Conservation (phyloP, 1,284 basidiomycete species). For the Moesziomyces sp. region DNA sequence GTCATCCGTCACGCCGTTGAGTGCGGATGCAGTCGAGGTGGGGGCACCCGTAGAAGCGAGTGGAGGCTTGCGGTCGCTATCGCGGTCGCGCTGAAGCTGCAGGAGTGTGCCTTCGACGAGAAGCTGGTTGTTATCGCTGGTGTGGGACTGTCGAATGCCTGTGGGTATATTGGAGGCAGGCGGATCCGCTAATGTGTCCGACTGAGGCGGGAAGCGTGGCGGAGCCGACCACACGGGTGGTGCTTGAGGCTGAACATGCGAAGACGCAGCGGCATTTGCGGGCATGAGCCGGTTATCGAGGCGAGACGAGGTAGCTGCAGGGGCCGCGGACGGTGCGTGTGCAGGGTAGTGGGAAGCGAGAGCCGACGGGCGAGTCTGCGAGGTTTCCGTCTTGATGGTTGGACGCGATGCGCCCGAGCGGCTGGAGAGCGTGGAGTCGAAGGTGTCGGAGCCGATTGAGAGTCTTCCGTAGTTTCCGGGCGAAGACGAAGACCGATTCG, state of each 20-base stretch:
- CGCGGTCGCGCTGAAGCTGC: slow-evolving; percentile 26
- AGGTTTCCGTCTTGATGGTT: not conserved
- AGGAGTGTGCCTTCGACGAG: slow-evolving; percentile 26
- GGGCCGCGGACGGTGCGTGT: not conserved
- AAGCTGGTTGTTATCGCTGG: slow-evolving; percentile 20
- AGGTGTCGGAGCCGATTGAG: slow-evolving; percentile 18
- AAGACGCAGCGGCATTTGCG: not conserved
- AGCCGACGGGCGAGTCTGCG: slow-evolving; percentile 11
- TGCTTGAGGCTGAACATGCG: no score
- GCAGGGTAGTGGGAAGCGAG: not conserved
- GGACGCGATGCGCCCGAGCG: slow-evolving; percentile 9
- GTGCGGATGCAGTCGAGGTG: not conserved
- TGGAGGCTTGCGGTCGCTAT: slow-evolving; percentile 1
- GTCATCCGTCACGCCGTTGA: slow-evolving; percentile 13
- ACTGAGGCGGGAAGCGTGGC: not conserved
- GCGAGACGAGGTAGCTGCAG: not conserved
- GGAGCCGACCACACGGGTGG: not conserved
- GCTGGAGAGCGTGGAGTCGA: slow-evolving; percentile 13
- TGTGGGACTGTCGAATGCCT: slow-evolving; percentile 5
- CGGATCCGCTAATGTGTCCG: not conserved
- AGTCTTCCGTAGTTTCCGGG: slow-evolving; percentile 33
- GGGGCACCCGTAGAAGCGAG: not conserved
- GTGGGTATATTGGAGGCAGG: not conserved
- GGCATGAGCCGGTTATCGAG: not conserved
- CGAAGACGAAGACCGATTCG: slow-evolving; percentile 21